These are phyloP conservation scores for Microdochium nivale DNA, from an alignment of 2,329 filamentous ascomycete genomes.

Conservation along the genomic window DNA sequence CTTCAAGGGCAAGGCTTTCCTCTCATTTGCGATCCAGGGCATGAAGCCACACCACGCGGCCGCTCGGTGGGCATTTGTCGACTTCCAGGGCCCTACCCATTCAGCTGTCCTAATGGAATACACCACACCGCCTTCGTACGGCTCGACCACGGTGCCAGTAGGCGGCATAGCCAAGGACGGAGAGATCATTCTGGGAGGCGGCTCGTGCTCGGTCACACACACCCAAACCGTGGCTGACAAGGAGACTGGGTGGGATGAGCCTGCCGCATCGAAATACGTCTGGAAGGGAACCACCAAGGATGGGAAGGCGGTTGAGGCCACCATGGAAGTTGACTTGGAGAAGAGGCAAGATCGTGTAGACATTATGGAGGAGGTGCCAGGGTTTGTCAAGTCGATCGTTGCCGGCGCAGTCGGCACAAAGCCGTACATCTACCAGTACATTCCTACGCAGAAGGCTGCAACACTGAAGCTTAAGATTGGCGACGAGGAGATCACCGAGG, in stretches of 20 bases:
- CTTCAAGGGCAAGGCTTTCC: constrained; percentile 71
- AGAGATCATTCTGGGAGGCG: constrained; percentile 68
- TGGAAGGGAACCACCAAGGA: constrained; percentile 77
- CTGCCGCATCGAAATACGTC: constrained; percentile 61
- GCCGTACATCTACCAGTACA: constrained; percentile 94
- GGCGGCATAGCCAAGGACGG: constrained; percentile 75
- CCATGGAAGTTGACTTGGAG: constrained; percentile 61
- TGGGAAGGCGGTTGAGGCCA: constrained; percentile 61
- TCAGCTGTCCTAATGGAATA: constrained; percentile 94
- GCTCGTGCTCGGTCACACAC: constrained; percentile 58
- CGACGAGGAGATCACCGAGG: constrained; percentile 67
- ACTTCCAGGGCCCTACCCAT: constrained; percentile 81
- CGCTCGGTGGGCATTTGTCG: constrained; percentile 83
- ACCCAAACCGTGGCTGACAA: constrained; percentile 60
- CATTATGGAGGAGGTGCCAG: constrained; percentile 93
- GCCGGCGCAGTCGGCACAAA: constrained; percentile 82
- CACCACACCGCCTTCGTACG: constrained; percentile 89
- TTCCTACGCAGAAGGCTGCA: constrained; percentile 51
- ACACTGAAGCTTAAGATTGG: constrained; percentile 78
- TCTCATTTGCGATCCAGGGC: constrained; percentile 81
- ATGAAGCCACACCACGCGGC: constrained; percentile 99
- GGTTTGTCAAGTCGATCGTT: constrained; percentile 91
- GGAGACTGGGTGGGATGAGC: constrained; percentile 84
- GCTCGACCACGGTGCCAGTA: constrained; percentile 72
- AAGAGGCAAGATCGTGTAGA: constrained; percentile 74